Evolutionary conservation across 2,329 filamentous ascomycete genomes (phyloP), one percentile per base, ranked within the genome.

Genomic region (Aplosporella prunicola): DNA sequence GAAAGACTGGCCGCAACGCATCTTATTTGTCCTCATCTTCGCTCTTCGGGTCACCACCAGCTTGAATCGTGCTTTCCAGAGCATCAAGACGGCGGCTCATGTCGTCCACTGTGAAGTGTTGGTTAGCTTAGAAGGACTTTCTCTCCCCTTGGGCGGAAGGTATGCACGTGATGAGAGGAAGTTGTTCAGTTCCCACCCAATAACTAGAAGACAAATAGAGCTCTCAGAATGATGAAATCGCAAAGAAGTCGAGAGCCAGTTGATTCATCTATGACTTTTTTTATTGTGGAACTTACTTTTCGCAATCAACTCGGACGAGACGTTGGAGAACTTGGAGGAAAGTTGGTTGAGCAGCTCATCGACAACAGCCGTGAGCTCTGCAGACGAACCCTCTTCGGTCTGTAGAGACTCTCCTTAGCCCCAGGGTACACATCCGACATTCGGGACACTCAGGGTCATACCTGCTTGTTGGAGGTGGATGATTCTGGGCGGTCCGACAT

Each of bases 21-120:
- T 25, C 9, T 27, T 22, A 34, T 20, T 32, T 32, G 30, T 34
- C 31, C 23, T 35, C 38, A 16, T 29, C 22, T 25, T 40, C 38
- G 27, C 32, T 35, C 32, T 35, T 40, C 5, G 37, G 31, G 16
- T 23, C 32, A 14, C 26, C 56, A 41, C 67, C 71, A 25, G 73
- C 70, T 50, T 75, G 69, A 29, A 93, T 68, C 10, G 80, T 78
- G 16, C 80, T 69, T 58, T 93, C 88, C 9, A 95, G 71, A 41
- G 79, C 85, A 55, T 95, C 88, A 15, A 95, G 65, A 17, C 88
- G 76, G 43, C 81, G 72, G 10, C 84, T 82, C 87, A 95, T 94
- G 45, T 94, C 87, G 54, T 94, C 88, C 82, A 95, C 87, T 94
- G 17, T 10, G 28, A 9, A 13, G 34, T 41, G 17, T 15, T n/a